These are phyloP conservation scores for Moricandia arvensis DNA, from an alignment of 345 rosid genomes.

Conservation along the genomic window DNA sequence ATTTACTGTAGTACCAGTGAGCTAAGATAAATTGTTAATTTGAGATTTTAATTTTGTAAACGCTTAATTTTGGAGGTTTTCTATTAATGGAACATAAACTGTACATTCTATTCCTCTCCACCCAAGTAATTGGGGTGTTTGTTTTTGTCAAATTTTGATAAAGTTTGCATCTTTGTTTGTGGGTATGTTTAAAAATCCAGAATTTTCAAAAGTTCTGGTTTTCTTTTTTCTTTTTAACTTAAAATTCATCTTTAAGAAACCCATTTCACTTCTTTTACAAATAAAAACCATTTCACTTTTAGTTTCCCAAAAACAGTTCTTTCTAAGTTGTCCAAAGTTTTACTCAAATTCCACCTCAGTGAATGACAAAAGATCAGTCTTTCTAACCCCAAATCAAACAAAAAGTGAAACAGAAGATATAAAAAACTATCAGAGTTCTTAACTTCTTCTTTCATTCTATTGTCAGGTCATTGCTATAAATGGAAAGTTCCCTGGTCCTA, in stretches of 20 bases:
- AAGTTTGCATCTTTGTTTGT: conserved; percentile 25
- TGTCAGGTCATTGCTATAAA: conserved; percentile 90
- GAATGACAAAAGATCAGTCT: no score
- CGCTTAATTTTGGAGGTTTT: background rate
- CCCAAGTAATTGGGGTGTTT: no score
- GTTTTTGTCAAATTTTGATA: background rate
- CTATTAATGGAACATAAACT: background rate
- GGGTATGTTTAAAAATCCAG: conserved; percentile 23
- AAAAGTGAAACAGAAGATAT: conserved; percentile 45
- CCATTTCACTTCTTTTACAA: conserved; percentile 1
- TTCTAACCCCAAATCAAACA: background rate
- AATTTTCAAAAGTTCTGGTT: conserved; percentile 23
- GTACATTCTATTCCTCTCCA: background rate
- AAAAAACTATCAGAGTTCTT: conserved; percentile 15
- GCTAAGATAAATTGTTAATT: no score
- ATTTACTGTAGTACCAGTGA: background rate
- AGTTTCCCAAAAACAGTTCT: background rate
- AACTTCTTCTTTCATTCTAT: conserved; percentile 16
- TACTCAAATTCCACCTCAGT: background rate
- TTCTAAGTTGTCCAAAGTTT: conserved; percentile 12
- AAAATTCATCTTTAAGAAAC: background rate
- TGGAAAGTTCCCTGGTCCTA: conserved; percentile 88
- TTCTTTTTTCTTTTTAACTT: background rate
- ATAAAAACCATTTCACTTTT: no score
- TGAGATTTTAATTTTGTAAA: no score